Evolutionary conservation across 257 asterid species (phyloP).

Genomic region (Solanum bulbocastanum): DNA sequence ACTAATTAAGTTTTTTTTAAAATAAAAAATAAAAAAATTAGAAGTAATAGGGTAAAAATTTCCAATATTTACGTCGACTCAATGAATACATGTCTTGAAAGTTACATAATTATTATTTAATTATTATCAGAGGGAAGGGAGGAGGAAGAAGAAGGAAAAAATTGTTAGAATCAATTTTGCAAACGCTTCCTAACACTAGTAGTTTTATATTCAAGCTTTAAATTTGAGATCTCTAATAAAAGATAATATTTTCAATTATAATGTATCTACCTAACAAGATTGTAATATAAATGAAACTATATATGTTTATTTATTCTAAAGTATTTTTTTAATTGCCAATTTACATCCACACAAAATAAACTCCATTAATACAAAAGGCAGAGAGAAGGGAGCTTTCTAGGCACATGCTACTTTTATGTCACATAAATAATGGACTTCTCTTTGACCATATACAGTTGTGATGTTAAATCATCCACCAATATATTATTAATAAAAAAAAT

Average conservation of each 20-base stretch:
- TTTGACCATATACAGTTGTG: background rate
- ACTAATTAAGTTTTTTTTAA: background rate
- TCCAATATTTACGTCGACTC: rapidly evolving
- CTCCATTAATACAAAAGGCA: background rate
- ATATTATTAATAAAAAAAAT: background rate
- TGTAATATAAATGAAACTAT: background rate
- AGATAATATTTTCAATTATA: background rate
- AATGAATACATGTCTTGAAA: background rate
- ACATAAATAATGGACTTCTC: background rate
- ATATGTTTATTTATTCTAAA: background rate
- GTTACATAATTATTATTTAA: background rate
- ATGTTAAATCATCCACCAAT: background rate
- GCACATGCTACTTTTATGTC: background rate
- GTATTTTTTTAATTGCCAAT: background rate
- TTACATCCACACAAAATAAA: background rate
- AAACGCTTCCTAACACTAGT: rapidly evolving
- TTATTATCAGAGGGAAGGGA: background rate
- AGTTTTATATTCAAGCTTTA: background rate
- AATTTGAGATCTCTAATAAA: background rate
- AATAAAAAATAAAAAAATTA: too few relatives aligned
- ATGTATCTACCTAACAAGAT: background rate
- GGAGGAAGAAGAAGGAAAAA: background rate
- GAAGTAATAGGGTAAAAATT: background rate
- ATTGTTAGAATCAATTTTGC: rapidly evolving
- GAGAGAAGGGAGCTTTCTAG: background rate